Base-by-base conservation (phyloP, 306 rosid species). In the Gleditsia sinensis region DNA sequence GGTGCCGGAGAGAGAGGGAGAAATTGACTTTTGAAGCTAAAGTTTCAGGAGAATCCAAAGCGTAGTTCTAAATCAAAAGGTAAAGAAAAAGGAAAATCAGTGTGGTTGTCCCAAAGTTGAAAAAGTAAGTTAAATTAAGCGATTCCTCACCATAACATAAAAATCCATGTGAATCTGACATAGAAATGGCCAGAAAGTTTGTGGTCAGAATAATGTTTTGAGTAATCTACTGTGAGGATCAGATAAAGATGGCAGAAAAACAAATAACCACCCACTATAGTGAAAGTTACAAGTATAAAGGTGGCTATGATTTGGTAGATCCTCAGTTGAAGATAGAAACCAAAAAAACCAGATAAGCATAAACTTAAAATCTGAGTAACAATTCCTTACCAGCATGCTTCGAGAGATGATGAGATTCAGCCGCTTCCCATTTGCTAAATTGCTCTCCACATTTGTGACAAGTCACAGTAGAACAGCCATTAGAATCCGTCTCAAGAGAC, bases 381-480 rank as follows among this genome's bases (percentile, higher is more conserved):
- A 42, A 60, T 32, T 62, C 70, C 72, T 74, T 81, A 86, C 97
- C 96, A 40, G 97, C 97, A 85, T 92, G 97, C 77, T 88, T 92
- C 78, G 97, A 90, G 63, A 92, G 92, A 83, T 92, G 97, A 64
- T 92, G 97, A 40, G 93, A 71, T 80, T 90, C 97, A 68, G 96
- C 97, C 80, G 90, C 93, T 34, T 92, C 97, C 96, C 95, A 90
- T 75, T 86, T 92, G 79, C 30, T 80, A 32, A 92, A 92, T 64
- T 88, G 90, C 71, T 88, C 97, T 28, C 97, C 97, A 75, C 97
- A 92, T 82, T 92, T 92, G 83, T 89, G 96, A 34, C 97, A 92
- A 76, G 88, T 85, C 21, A 88, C 74, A 20, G 80, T 50, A 10
- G 81, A 83, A 63, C 85, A 74, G 23, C 88, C 90, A 71, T 83